Conservation (phyloP, 305 asterid genomes). For the Fraxinus sp. region DNA sequence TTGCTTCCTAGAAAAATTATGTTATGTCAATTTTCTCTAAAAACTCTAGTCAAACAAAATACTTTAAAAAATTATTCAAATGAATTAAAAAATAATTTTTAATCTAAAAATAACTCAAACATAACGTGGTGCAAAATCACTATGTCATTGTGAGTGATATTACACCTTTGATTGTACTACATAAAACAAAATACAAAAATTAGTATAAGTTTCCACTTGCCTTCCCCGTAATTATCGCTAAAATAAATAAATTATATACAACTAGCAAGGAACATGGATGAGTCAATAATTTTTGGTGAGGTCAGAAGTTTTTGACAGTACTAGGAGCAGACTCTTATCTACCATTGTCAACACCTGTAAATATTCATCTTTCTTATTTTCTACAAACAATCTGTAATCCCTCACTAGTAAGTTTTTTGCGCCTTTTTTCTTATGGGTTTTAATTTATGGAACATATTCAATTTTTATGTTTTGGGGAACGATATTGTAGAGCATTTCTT, state of each 20-base stretch:
- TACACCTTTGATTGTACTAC: background rate
- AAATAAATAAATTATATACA: background rate
- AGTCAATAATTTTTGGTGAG: background rate
- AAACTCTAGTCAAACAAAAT: too few species aligned
- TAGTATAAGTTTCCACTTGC: background rate
- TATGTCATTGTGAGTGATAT: background rate
- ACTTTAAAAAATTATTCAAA: too few species aligned
- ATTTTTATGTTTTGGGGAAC: background rate
- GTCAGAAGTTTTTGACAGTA: constrained; percentile 1
- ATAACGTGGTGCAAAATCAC: background rate
- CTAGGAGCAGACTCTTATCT: background rate
- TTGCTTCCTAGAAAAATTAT: too few species aligned
- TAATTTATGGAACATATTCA: background rate
- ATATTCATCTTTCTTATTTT: constrained; percentile 8
- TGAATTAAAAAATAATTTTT: background rate
- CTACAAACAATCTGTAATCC: background rate
- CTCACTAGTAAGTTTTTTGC: background rate
- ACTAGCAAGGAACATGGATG: background rate
- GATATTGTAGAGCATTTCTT: background rate
- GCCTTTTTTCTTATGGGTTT: background rate
- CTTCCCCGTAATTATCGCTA: background rate
- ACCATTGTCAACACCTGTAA: constrained; percentile 19
- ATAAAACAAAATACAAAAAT: background rate
- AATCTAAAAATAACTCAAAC: background rate
- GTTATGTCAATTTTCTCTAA: background rate